Evolutionary conservation across 2,329 filamentous ascomycete genomes (phyloP), one percentile per base, ranked within the genome.

Genomic region (Apiospora kogelbergensis): DNA sequence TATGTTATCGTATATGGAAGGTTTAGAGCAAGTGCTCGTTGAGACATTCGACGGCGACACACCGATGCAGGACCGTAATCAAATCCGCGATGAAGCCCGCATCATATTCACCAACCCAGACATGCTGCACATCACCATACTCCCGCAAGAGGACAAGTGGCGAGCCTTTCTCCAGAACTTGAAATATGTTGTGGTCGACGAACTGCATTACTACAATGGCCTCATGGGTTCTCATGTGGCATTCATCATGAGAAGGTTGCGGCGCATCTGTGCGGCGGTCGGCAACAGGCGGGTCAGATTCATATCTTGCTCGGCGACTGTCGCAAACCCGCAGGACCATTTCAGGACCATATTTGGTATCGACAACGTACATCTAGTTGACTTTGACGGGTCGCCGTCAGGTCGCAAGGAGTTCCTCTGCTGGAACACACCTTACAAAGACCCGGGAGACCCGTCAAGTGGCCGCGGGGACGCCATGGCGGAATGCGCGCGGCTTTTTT

Each of bases 81-180:
- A 84, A 37, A 95, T 99, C 71, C 89, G 95, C 6, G 95, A 98
- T 46, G 90, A 97, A 80, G 96, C 92, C 0, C 88, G 94, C 30
- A 94, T 98, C 71, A 95, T 99, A 66, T 98, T 99, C 76, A 99
- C 96, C 0, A 99, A 99, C 74, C 96, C 96, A 0, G 96, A 99
- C 76, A 99, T 98, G 95, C 85, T 99, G 44, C 96, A 99, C 74
- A 89, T 98, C 42, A 97, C 94, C 0, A 97, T 99, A 33, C 81
- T 99, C 3, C 95, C 96, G 0, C 93, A 98, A 76, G 96, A 99
- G 81, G 91, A 94, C 71, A 88, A 88, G 40, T 99, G 96, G 96
- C 88, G 95, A 63, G 89, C 88, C 0, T 98, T 97, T 73, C 80
- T 99, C n/a, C 89, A 93, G 78, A 94, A 97, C 73, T 82, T 99